Percentiles rank a stretch among this genome's conserved stretches.
Evolutionary conservation across 805 yeast genomes (phyloP).

Genomic region (Debaryomyces tyrocola): DNA sequence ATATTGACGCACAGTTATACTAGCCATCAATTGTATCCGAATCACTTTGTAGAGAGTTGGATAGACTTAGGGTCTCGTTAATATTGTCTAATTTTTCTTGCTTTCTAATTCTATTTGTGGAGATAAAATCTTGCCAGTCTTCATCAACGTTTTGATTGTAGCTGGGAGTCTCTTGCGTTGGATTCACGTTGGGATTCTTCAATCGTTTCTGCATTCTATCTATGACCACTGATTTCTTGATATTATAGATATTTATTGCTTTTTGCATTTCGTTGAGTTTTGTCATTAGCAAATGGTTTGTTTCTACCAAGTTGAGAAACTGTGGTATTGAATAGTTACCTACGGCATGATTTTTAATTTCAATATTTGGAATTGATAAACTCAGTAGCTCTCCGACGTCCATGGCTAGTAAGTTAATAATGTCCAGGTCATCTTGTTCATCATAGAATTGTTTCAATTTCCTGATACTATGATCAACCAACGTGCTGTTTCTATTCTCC

Average conservation of each 20-base stretch:
- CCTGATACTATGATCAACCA: not conserved
- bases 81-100: slow-evolving; percentile 2
- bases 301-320: not conserved
- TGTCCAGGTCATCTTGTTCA: not conserved
- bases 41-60: not conserved
- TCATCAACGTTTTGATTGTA: not conserved
- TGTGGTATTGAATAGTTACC: not conserved
- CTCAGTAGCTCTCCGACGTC: not conserved
- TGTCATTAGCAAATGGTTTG: not conserved
- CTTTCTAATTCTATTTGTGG: slow-evolving; percentile 1
- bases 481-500: not conserved
- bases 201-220: not conserved
- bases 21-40: not conserved
- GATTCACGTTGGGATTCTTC: not conserved
- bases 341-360: not conserved
- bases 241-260: slow-evolving; percentile 11
- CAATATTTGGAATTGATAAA: not conserved
- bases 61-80: slow-evolving; percentile 1
- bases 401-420: not conserved
- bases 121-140: slow-evolving; percentile 3
- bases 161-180: not conserved
- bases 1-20: no score
- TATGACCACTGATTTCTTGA: slow-evolving; percentile 14
- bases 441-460: not conserved
- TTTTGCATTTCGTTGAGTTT: not conserved